A percentile compares a stretch with the other conserved stretches of the same genome.
These are phyloP conservation scores for Dryas octopetala DNA, from an alignment of 306 rosid species.

Conservation along the genomic window DNA sequence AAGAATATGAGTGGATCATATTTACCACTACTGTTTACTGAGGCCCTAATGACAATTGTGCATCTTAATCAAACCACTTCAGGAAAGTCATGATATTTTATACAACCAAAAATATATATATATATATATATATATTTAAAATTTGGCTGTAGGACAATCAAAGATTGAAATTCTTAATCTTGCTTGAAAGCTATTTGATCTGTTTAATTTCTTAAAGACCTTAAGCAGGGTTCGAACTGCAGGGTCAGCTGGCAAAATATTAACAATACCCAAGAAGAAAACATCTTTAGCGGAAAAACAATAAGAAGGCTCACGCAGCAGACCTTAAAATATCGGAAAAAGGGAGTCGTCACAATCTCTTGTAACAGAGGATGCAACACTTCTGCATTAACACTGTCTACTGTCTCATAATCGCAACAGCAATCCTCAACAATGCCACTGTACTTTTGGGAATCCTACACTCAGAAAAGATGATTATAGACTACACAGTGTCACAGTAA, in stretches of 20 bases:
- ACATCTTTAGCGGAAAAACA: not conserved
- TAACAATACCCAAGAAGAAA: not conserved
- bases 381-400: constrained; percentile 49
- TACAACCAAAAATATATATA: too few species aligned
- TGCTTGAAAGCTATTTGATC: too few species aligned
- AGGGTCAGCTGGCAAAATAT: too few species aligned
- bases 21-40: not conserved
- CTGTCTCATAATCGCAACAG: constrained; percentile 70
- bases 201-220: too few species aligned
- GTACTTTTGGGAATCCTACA: constrained; percentile 47
- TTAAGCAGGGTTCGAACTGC: too few species aligned
- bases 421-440: constrained; percentile 73
- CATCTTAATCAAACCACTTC: not conserved
- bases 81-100: too few species aligned
- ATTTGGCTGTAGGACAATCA: too few species aligned
- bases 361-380: constrained; percentile 57
- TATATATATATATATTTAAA: too few species aligned
- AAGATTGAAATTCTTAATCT: too few species aligned
- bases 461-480: not conserved
- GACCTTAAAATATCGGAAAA: constrained; percentile 71
- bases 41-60: not conserved
- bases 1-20: not conserved
- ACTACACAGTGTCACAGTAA: not conserved
- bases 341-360: constrained; percentile 60
- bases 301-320: not conserved